Evolutionary conservation across 1,284 basidiomycete species (phyloP).

Genomic region (Puccinia triticina): DNA sequence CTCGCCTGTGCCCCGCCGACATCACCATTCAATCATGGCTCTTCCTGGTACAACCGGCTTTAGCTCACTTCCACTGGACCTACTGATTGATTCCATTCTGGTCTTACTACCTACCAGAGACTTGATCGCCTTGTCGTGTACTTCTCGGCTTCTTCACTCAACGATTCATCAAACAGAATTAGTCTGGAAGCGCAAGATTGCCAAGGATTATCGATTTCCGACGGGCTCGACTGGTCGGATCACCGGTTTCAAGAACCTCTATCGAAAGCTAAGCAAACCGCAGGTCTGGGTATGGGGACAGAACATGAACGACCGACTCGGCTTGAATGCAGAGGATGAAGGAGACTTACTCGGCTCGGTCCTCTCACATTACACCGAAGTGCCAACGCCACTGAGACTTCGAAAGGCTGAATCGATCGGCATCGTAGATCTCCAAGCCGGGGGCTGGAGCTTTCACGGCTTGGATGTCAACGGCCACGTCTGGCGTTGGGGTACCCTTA

Average conservation of each 20-base stretch:
- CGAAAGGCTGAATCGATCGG: slow-evolving; percentile 41
- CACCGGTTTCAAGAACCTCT: slow-evolving; percentile 52
- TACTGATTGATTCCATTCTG: slow-evolving; percentile 52
- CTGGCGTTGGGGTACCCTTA: slow-evolving; percentile 54
- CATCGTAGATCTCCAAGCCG: slow-evolving; percentile 54
- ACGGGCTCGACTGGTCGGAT: slow-evolving; percentile 41
- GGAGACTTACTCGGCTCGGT: slow-evolving; percentile 14
- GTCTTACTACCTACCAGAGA: slow-evolving; percentile 48
- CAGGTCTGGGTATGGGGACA: slow-evolving; percentile 54
- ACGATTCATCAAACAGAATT: slow-evolving; percentile 52
- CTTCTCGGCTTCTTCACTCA: slow-evolving; percentile 52
- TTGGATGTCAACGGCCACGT: slow-evolving; percentile 53
- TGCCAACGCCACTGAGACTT: slow-evolving; percentile 52
- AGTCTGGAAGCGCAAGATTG: slow-evolving; percentile 39
- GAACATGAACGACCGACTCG: slow-evolving; percentile 52
- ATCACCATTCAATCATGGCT: background rate
- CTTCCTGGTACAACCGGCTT: background rate
- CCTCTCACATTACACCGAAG: slow-evolving; percentile 24
- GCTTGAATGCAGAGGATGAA: slow-evolving; percentile 39
- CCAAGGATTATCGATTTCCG: slow-evolving; percentile 45
- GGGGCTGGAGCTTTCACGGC: slow-evolving; percentile 55
- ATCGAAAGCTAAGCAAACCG: slow-evolving; percentile 44
- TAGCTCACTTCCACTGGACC: slow-evolving; percentile 47
- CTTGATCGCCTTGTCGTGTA: slow-evolving; percentile 50
- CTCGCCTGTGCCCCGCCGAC: background rate